phyloP scores from a whole-genome alignment of 768 basidiomycete species.

The Sistotremastrum suecicum region DNA sequence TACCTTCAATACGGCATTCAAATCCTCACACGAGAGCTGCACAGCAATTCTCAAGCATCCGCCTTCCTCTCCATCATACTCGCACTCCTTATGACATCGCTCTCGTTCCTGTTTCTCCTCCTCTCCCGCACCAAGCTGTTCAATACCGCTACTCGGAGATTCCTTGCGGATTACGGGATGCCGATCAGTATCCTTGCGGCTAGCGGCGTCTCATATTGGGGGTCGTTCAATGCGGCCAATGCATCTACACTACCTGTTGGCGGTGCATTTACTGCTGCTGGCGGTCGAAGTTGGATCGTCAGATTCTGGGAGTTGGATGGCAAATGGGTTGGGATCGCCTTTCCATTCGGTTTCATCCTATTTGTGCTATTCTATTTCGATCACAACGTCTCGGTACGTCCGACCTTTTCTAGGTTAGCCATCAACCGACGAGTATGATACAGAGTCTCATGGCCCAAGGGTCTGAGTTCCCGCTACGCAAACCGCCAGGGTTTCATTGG shows the following conservation, averaged over 20 bases:
- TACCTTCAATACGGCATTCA: slow-evolving; percentile 86
- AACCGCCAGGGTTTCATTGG: slow-evolving; percentile 77
- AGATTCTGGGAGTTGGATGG: slow-evolving; percentile 77
- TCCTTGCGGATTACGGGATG: slow-evolving; percentile 84
- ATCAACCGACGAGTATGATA: neutral
- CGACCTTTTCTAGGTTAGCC: neutral
- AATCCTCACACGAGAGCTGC: slow-evolving; percentile 62
- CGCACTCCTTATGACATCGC: slow-evolving; percentile 62
- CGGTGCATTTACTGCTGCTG: slow-evolving; percentile 55
- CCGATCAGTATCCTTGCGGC: slow-evolving; percentile 67
- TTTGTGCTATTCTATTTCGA: slow-evolving; percentile 95
- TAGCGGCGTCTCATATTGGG: slow-evolving; percentile 80
- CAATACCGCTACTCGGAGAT: slow-evolving; percentile 58
- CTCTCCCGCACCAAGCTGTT: slow-evolving; percentile 52
- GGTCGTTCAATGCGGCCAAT: slow-evolving; percentile 46
- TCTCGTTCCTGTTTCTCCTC: slow-evolving; percentile 59
- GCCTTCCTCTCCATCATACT: slow-evolving; percentile 55
- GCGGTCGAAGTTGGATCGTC: slow-evolving; percentile 70
- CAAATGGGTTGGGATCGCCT: slow-evolving; percentile 80
- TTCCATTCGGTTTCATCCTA: slow-evolving; percentile 79
- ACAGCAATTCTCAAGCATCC: slow-evolving; percentile 25
- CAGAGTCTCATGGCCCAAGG: slow-evolving; percentile 89
- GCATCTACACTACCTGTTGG: slow-evolving; percentile 56
- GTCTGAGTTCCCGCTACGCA: slow-evolving; percentile 76
- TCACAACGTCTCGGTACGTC: slow-evolving; percentile 76